phyloP scores from a whole-genome alignment of 331 rosid genomes.

The Pyrus hybrid region DNA sequence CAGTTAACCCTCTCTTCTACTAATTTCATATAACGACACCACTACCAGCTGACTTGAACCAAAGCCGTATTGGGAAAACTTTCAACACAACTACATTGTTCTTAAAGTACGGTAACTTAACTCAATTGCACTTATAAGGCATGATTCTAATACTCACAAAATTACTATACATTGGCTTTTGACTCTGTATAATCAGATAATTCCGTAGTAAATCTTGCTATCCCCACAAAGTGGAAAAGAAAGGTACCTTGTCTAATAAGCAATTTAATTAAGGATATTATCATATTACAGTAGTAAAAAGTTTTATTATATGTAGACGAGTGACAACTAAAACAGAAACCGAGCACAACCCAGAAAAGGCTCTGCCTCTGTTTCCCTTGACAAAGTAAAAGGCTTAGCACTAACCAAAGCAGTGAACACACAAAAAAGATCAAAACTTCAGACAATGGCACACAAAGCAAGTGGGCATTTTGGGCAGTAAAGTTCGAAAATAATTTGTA shows the following conservation, averaged over 20 bases:
- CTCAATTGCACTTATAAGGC: background rate
- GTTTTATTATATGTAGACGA: background rate
- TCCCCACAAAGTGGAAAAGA: background rate
- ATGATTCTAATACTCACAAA: background rate
- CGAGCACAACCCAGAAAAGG: constrained; percentile 4
- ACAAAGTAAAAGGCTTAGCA: constrained; percentile 5
- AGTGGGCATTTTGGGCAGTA: background rate
- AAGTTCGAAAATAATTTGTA: background rate
- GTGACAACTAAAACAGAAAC: background rate
- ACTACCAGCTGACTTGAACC: too few relatives aligned
- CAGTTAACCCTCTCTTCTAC: background rate
- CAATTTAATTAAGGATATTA: background rate
- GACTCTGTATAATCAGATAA: too few relatives aligned
- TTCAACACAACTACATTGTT: background rate
- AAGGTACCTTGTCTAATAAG: background rate
- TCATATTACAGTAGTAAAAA: background rate
- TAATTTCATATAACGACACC: too few relatives aligned
- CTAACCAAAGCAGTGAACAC: background rate
- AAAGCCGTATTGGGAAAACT: too few relatives aligned
- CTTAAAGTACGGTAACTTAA: background rate
- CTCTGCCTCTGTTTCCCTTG: constrained; percentile 1
- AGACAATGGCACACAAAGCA: constrained; percentile 15
- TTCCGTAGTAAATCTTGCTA: background rate
- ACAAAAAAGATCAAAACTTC: constrained; percentile 3
- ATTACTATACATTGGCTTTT: background rate